phyloP scores from a whole-genome alignment of 192 early-diverging fungal genomes.

The Backusella mclennaniae region DNA sequence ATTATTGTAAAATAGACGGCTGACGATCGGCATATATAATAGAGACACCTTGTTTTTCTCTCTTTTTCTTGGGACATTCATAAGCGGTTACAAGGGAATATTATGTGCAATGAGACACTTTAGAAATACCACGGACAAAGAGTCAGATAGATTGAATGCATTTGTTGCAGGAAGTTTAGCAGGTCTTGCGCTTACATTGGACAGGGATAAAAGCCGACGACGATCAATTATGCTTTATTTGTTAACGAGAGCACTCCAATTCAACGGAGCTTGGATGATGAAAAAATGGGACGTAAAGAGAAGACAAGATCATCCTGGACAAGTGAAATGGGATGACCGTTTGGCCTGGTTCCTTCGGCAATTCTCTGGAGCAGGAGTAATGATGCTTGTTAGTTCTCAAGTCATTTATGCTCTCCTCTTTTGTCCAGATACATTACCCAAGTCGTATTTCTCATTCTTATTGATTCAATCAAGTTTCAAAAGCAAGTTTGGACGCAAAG shows the following conservation, averaged over 20 bases:
- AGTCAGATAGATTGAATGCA: constrained; percentile 56
- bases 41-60: constrained; percentile 65
- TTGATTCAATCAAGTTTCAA: constrained; percentile 45
- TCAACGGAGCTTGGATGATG: constrained; percentile 60
- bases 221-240: constrained; percentile 64
- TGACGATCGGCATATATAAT: neutral
- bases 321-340: constrained; percentile 44
- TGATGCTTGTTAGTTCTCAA: constrained; percentile 46
- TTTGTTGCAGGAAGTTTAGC: constrained; percentile 66
- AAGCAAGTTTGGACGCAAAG: constrained; percentile 42
- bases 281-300: constrained; percentile 51
- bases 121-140: constrained; percentile 28
- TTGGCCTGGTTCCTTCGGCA: constrained; percentile 40
- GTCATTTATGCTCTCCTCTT: constrained; percentile 53
- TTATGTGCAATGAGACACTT: constrained; percentile 60
- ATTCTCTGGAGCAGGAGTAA: constrained; percentile 41
- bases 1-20: neutral
- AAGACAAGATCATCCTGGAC: constrained; percentile 22
- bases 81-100: constrained; percentile 62
- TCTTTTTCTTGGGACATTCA: constrained; percentile 60
- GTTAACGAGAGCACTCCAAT: constrained; percentile 62
- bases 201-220: constrained; percentile 57
- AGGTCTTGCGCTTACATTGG: constrained; percentile 57
- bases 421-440: constrained; percentile 54
- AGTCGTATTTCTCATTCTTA: constrained; percentile 57